These are phyloP conservation scores for Grigorovia jiainica DNA, from an alignment of 805 yeast species.

Conservation along the genomic window DNA sequence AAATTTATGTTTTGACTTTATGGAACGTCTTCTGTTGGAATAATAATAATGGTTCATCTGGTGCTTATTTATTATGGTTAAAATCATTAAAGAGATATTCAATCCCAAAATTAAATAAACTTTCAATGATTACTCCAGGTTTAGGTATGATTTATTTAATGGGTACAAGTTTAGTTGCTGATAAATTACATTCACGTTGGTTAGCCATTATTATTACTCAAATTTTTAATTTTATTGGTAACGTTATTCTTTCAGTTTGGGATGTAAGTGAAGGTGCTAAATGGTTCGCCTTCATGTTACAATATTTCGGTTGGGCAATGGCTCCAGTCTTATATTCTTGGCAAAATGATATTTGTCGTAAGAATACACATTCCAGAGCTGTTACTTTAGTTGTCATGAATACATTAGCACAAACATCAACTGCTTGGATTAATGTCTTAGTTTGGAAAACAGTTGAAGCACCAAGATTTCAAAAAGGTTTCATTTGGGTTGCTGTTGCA, in stretches of 20 bases:
- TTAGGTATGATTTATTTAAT: conserved; percentile 45
- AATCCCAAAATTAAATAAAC: conserved; percentile 37
- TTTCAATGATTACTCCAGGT: conserved; percentile 50
- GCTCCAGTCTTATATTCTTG: conserved; percentile 53
- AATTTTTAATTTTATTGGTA: conserved; percentile 44
- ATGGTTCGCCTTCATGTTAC: conserved; percentile 55
- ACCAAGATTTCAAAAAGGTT: conserved; percentile 49
- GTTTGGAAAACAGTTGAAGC: conserved; percentile 48
- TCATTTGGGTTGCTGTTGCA: conserved; percentile 38
- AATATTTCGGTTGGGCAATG: conserved; percentile 54
- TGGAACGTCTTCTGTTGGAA: conserved; percentile 56
- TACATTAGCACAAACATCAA: conserved; percentile 47
- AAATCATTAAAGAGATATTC: conserved; percentile 35
- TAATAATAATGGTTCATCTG: conserved; percentile 46
- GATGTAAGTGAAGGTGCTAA: conserved; percentile 46
- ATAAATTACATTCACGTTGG: conserved; percentile 42
- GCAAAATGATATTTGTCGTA: conserved; percentile 48
- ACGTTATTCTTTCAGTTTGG: conserved; percentile 50
- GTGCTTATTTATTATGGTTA: conserved; percentile 58
- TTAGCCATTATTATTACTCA: conserved; percentile 44
- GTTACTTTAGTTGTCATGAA: conserved; percentile 49
- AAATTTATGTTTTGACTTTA: conserved; percentile 44
- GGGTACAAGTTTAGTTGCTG: conserved; percentile 39
- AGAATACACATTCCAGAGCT: conserved; percentile 46
- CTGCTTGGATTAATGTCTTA: conserved; percentile 48